phyloP scores from a whole-genome alignment of 1,284 basidiomycete genomes.

The Peniophora sp. region DNA sequence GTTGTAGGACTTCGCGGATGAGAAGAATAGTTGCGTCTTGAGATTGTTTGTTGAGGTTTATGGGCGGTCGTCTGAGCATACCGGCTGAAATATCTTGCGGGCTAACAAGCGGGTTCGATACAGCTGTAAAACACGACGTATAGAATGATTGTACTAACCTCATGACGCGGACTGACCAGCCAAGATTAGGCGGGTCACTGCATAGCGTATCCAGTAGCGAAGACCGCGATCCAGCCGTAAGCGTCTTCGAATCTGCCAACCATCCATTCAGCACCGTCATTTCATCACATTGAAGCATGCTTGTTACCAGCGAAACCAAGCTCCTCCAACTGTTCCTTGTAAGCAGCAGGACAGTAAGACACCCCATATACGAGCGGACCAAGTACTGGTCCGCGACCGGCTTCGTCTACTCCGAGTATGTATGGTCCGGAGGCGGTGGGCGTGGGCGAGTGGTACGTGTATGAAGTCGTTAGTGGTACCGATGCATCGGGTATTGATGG shows the following conservation, averaged over 20 bases:
- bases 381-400: constrained; percentile 89
- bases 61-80: constrained; percentile 81
- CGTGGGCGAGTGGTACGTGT: constrained; percentile 74
- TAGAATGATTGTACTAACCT: constrained; percentile 32
- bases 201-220: constrained; percentile 53
- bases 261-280: background rate
- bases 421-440: constrained; percentile 62
- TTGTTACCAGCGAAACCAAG: constrained; percentile 90
- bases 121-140: constrained; percentile 1
- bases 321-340: constrained; percentile 65
- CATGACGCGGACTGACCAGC: constrained; percentile 80
- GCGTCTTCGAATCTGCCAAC: constrained; percentile 79
- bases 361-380: constrained; percentile 95
- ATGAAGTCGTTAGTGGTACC: constrained; percentile 52
- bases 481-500: constrained; percentile 25
- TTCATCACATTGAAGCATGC: too few relatives aligned
- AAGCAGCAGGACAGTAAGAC: constrained; percentile 84
- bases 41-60: constrained; percentile 90
- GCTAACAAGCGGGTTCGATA: constrained; percentile 40
- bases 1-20: constrained; percentile 76
- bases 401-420: constrained; percentile 95
- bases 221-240: constrained; percentile 70
- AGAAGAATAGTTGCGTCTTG: constrained; percentile 87
- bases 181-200: constrained; percentile 61
- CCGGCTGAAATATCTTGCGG: constrained; percentile 88